Evolutionary conservation across 78 protist species (phyloP).

Genomic region (Speleostelium caveatum): DNA sequence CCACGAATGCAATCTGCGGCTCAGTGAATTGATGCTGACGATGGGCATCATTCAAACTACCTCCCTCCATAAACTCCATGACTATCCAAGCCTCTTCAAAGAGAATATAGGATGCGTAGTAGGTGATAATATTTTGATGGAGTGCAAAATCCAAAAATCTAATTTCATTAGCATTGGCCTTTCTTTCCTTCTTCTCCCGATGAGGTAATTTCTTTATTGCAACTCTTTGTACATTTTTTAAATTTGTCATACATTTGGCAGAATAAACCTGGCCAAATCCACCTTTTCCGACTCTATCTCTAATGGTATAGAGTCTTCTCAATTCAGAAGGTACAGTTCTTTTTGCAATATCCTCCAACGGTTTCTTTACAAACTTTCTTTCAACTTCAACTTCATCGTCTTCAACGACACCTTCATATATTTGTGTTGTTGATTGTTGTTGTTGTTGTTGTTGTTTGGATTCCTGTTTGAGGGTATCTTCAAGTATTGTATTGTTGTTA

Average conservation of each 20-base stretch:
- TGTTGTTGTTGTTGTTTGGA: background rate
- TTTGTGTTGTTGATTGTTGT: background rate
- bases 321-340: conserved; percentile 2
- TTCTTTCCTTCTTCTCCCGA: conserved; percentile 10
- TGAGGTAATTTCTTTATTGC: conserved; percentile 73
- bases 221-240: conserved; percentile 4
- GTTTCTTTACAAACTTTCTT: conserved; percentile 8
- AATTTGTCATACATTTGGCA: conserved; percentile 5
- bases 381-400: background rate
- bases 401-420: background rate
- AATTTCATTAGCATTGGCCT: conserved; percentile 53
- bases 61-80: conserved; percentile 87
- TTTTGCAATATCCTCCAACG: conserved; percentile 37
- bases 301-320: conserved; percentile 11
- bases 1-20: conserved; percentile 75
- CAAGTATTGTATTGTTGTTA: background rate
- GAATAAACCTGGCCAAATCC: conserved; percentile 74
- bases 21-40: conserved; percentile 76
- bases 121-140: conserved; percentile 74
- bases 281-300: conserved; percentile 71
- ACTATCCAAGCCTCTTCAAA: conserved; percentile 52
- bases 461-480: too few relatives aligned
- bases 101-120: conserved; percentile 17
- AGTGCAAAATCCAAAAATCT: conserved; percentile 27
- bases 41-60: conserved; percentile 76